phyloP scores from a whole-genome alignment of 2,329 filamentous ascomycete species.

The Apiospora koreana region DNA sequence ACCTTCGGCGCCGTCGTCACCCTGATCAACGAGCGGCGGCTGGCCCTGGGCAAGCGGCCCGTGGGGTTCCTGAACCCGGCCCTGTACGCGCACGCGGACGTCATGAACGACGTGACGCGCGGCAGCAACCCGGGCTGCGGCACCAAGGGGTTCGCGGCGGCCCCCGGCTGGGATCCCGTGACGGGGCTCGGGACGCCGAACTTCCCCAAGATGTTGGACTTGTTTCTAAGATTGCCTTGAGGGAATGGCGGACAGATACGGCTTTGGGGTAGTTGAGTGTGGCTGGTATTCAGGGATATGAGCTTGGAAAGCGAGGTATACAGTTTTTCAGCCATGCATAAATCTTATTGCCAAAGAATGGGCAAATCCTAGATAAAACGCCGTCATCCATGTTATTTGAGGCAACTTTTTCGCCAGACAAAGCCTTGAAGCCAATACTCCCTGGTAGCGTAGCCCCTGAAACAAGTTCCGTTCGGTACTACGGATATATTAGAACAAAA shows the following conservation, averaged over 20 bases:
- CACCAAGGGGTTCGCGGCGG: neutral
- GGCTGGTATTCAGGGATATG: no score
- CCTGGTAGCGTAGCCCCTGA: neutral
- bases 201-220: neutral
- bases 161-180: conserved; percentile 45
- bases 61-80: conserved; percentile 17
- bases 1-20: conserved; percentile 24
- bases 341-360: no score
- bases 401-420: neutral
- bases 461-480: neutral
- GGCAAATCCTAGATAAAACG: no score
- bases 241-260: neutral
- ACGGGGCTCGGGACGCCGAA: conserved; percentile 40
- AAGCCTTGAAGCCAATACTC: neutral
- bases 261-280: neutral
- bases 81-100: conserved; percentile 12
- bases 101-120: conserved; percentile 12
- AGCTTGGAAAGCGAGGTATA: no score
- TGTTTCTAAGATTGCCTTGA: neutral
- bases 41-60: conserved; percentile 1
- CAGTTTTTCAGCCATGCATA: no score
- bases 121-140: conserved; percentile 13
- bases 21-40: conserved; percentile 21
- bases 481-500: neutral
- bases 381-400: neutral